Base-by-base conservation (phyloP, 129 eudicot species). In the Ambrosia trifida region DNA sequence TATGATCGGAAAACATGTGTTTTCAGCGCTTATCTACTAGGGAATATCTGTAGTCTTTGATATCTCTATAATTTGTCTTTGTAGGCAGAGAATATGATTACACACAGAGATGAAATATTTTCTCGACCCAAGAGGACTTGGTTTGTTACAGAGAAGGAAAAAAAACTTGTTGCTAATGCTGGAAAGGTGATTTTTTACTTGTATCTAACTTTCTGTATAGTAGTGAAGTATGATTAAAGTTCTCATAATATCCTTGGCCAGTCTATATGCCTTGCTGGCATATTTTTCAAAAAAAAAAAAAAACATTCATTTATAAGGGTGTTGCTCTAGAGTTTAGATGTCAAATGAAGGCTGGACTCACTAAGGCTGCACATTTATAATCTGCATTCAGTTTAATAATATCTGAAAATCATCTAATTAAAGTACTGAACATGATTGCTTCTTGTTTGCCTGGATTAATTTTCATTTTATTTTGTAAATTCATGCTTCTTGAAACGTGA, bases 41-140 rank as follows among this genome's bases (percentile, higher is more conserved):
- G 11, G 44, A 40, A 40, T 40, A 40, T 40, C 44, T 40, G 19
- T 62, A 54, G 6, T 51, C 17, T 31, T 40, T 40, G 44, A 40
- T 7, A 1, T 40, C 24, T 73, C 14, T n/a, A 3, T 53, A 31
- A 41, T 60, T 28, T 44, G 66, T 38, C 7, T 50, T 59, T 79
- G 70, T 80, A 94, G 98, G 98, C 97, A 7, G 97, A 94, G 68
- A 94, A 87, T 68, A 83, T 94, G 98, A 94, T 94, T 33, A 85
- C 83, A 4, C 97, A 89, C 72, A 89, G 73, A 69, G 90, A 89
- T 70, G 98, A 94, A 72, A 94, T 94, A 40, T 85, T 78, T 74
- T 82, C 98, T 43, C 93, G 98, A 36, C 97, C 96, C 72, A 94
- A 89, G 75, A 79, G 87, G 77, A 89, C 98, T 52, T 94, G 98